phyloP scores from a whole-genome alignment of 257 asterid genomes.

The Lycium ferocissimum region DNA sequence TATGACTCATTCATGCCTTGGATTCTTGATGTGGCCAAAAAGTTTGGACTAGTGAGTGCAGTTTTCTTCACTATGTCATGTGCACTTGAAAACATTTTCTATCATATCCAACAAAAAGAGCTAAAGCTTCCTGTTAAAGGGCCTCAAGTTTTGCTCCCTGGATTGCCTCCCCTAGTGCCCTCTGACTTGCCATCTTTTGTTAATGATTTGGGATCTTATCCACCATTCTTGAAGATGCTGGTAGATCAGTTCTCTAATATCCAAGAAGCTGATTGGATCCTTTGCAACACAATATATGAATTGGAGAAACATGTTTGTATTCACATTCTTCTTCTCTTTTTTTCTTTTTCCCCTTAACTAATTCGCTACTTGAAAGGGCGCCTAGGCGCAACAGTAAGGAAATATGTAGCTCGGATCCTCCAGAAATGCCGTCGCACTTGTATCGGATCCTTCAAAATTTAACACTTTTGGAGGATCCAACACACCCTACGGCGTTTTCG shows the following conservation, averaged over 20 bases:
- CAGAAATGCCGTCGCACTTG: not conserved
- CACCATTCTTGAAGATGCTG: slow-evolving; percentile 32
- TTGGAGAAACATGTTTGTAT: slow-evolving; percentile 29
- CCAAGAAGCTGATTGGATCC: slow-evolving; percentile 50
- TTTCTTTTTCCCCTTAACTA: not conserved
- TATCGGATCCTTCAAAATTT: not conserved
- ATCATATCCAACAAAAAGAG: not conserved
- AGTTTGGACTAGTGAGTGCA: slow-evolving; percentile 34
- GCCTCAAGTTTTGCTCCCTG: slow-evolving; percentile 28
- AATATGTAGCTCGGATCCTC: not conserved
- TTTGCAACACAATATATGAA: slow-evolving; percentile 46
- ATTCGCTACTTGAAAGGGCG: not conserved
- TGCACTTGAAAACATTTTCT: slow-evolving; percentile 19
- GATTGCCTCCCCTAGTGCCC: slow-evolving; percentile 51
- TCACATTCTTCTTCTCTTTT: not conserved
- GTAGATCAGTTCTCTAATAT: slow-evolving; percentile 45
- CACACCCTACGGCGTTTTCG: not conserved
- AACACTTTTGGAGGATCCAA: not conserved
- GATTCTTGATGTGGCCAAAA: slow-evolving; percentile 52
- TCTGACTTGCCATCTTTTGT: slow-evolving; percentile 55
- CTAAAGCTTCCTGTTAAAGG: not conserved
- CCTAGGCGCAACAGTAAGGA: not conserved
- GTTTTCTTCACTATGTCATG: slow-evolving; percentile 47
- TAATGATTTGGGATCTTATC: slow-evolving; percentile 40
- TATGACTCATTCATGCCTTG: slow-evolving; percentile 51